These are phyloP conservation scores for Polyporus arcularius DNA, from an alignment of 768 basidiomycete genomes.

Conservation along the genomic window DNA sequence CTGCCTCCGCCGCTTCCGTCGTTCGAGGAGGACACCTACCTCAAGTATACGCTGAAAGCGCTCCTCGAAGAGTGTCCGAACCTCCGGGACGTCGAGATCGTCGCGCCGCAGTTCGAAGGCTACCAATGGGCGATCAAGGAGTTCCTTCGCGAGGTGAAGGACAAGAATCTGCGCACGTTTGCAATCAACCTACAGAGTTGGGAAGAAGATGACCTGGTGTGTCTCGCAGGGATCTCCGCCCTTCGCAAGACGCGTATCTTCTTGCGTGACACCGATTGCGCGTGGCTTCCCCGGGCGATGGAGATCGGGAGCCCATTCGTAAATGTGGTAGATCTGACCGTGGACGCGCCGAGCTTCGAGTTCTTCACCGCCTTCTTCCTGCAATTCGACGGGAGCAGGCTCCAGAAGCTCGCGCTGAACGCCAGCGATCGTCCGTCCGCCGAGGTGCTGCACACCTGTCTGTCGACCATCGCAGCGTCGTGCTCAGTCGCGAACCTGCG, in stretches of 20 bases:
- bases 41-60: constrained; percentile 7
- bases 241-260: constrained; percentile 3
- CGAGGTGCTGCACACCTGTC: not conserved
- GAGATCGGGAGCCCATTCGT: not conserved
- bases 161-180: not conserved
- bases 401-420: not conserved
- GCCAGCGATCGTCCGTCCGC: not conserved
- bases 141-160: not conserved
- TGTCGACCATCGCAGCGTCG: not conserved
- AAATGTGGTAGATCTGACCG: not conserved
- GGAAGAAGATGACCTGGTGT: not conserved
- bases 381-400: not conserved
- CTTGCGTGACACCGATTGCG: not conserved
- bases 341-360: not conserved
- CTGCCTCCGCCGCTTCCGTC: not conserved
- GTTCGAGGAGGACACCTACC: not conserved
- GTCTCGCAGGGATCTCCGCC: constrained; percentile 1
- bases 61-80: not conserved
- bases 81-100: not conserved
- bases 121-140: not conserved
- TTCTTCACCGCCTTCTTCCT: constrained; percentile 1
- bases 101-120: not conserved
- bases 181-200: not conserved
- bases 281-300: not conserved
- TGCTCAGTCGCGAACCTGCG: not conserved